Base-by-base conservation (phyloP, 805 yeast species). In the Wickerhamiella siamensis region DNA sequence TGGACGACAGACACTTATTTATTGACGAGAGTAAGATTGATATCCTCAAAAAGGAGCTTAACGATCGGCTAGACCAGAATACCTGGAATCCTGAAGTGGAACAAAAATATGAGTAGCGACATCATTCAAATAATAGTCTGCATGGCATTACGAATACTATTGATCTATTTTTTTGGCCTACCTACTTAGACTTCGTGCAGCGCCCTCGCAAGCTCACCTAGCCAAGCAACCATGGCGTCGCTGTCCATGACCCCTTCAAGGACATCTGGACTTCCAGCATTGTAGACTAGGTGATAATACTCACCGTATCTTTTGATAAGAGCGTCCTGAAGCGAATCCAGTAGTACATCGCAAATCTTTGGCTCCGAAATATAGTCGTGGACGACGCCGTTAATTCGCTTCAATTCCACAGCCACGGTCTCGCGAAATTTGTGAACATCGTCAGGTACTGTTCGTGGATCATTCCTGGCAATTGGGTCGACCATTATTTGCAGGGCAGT, bases 1-100 rank as follows among this genome's bases (percentile, higher is more conserved):
- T 88, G 33, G 97, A 91, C 56, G 96, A 87, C 36, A 83, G 91
- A 1, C 97, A 91, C 59, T 61, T 88, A 16, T 65, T 91, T 46
- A 79, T 88, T 22, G 88, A 83, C 50, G 79, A 79, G 26, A 71
- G 74, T 31, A 81, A 78, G 61, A 82, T 88, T 2, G 78, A 75
- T 19, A 76, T 67, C 54, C 77, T 88, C 38, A 88, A 86, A 51
- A 65, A 62, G 40, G 94, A 88, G 58, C 69, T 88, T 49, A 83
- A 82, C 55, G 63, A 75, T 46, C 61, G 84, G 46, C 65, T 88
- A 19, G 76, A 94, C 2, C 77, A 82, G 58, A 91, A 88, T 56
- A 77, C 88, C 2, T 88, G 81, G 61, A 79, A 83, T 52, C 91
- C 95, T 2, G 93, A 79, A 14, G 87, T 79, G 2, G 48, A 46